Percentiles rank a stretch among this genome's conserved stretches.
Evolutionary conservation across 176 grass and related monocot genomes (phyloP).

Genomic region (Tillandsia leiboldiana): DNA sequence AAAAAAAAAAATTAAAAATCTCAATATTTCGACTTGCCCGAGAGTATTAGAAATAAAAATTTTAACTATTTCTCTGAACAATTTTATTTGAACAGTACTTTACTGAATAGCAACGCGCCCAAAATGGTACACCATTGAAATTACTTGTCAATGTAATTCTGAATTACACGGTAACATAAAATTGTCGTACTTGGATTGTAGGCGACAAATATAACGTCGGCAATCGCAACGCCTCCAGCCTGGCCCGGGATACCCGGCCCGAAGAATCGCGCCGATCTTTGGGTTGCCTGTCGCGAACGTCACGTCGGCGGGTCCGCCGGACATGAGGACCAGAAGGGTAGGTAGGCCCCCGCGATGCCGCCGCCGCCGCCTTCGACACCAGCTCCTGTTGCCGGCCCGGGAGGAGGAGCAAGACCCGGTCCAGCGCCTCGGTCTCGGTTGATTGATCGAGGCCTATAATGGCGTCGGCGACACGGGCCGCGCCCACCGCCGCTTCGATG

Average conservation of each 20-base stretch:
- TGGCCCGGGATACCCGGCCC: slow-evolving; percentile 73
- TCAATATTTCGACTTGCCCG: too few relatives aligned
- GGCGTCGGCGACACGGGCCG: slow-evolving; percentile 30
- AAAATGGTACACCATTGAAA: too few relatives aligned
- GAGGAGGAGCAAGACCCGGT: slow-evolving; percentile 43
- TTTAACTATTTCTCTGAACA: too few relatives aligned
- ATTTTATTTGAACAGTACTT: too few relatives aligned
- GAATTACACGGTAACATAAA: too few relatives aligned
- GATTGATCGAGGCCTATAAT: slow-evolving; percentile 62
- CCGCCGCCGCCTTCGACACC: slow-evolving; percentile 46
- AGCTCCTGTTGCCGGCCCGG: slow-evolving; percentile 64
- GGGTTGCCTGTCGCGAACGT: slow-evolving; percentile 51
- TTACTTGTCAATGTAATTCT: too few relatives aligned
- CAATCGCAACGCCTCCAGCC: slow-evolving; percentile 66
- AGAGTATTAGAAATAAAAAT: too few relatives aligned
- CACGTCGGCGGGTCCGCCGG: slow-evolving; percentile 56
- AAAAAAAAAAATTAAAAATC: background rate
- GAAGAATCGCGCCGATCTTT: slow-evolving; percentile 39
- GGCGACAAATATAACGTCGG: slow-evolving; percentile 60
- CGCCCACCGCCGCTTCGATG: slow-evolving; percentile 27
- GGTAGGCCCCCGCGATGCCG: slow-evolving; percentile 27
- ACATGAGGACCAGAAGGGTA: slow-evolving; percentile 52
- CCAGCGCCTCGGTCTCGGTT: slow-evolving; percentile 42
- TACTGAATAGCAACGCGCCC: too few relatives aligned
- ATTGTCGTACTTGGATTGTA: slow-evolving; percentile 41